These are phyloP conservation scores for Lantana camara DNA, from an alignment of 257 asterid species.

Conservation along the genomic window DNA sequence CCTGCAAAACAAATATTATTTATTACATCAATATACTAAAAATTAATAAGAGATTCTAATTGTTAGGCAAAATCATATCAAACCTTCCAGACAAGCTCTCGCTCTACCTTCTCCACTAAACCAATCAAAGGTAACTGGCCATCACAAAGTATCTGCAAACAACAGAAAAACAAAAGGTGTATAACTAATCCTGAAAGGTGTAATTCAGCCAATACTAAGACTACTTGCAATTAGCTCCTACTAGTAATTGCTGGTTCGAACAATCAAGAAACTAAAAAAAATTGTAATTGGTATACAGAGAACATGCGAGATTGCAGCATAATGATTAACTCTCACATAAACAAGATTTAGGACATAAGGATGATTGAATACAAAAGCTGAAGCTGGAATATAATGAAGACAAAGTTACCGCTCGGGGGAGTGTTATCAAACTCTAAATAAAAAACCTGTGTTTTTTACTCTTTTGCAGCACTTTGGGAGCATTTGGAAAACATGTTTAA, in stretches of 20 bases:
- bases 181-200: conserved; percentile 18
- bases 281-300: not conserved
- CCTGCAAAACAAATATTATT: conserved; percentile 55
- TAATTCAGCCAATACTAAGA: conserved; percentile 20
- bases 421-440: too few species aligned
- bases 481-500: too few species aligned
- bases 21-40: conserved; percentile 18
- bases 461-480: too few species aligned
- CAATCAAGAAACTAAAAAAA: conserved; percentile 8
- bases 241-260: conserved; percentile 4
- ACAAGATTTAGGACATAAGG: conserved; percentile 6
- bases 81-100: conserved; percentile 98
- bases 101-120: conserved; percentile 81
- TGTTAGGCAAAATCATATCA: conserved; percentile 24
- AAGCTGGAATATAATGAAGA: conserved; percentile 11
- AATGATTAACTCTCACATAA: conserved; percentile 12
- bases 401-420: not conserved
- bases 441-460: too few species aligned
- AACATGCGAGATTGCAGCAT: conserved; percentile 24
- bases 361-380: not conserved
- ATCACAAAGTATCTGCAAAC: conserved; percentile 81
- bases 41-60: conserved; percentile 18
- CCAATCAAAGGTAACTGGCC: conserved; percentile 96
- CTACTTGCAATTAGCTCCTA: not conserved
- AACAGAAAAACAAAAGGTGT: conserved; percentile 17